Base-by-base conservation (phyloP, 805 yeast genomes). In the Hanseniaspora vineae region DNA sequence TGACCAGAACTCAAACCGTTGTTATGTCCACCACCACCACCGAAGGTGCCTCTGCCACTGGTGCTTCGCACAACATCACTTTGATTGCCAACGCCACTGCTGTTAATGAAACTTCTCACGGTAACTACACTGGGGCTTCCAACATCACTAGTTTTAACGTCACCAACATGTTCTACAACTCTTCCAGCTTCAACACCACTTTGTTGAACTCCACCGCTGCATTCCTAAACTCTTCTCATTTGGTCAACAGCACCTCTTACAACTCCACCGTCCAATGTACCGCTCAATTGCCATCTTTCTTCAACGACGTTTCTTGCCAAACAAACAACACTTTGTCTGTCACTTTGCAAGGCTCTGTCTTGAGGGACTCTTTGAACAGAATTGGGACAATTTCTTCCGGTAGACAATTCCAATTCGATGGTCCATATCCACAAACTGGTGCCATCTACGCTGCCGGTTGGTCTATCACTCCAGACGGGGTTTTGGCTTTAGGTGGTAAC, bases 351-450 rank as follows among this genome's bases (percentile, higher is more conserved):
- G 60, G 55, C 15, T 61, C 74, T 43, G 56, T 72, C 39, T 67
- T 78, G 54, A 68, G 58, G 12, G 83, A 77, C 55, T 52, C 71
- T n/a, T 49, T 62, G 46, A 77, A 76, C 39, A 73, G 82, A 68
- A 65, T 77, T 53, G 81, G 81, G 49, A 71, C 81, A 42, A 76
- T 77, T 64, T 81, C 77, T 51, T 75, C 81, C 40, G 76, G 76
- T 72, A 68, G 76, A 63, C 83, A 77, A 66, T 75, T 77, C 70
- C 81, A 77, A 65, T 77, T 76, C 57, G 81, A 77, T 60, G 81
- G 81, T 51, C 80, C 80, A 44, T 78, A 80, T 60, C 81, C 81
- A 47, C 81, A 77, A 66, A 78, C 74, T 19, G 78, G 77, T 54
- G 65, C 77, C 31, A 65, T 73, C 49, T 71, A 67, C 51, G 77